phyloP scores from a whole-genome alignment of 2,329 filamentous ascomycete species.

The Dendryphion nanum region DNA sequence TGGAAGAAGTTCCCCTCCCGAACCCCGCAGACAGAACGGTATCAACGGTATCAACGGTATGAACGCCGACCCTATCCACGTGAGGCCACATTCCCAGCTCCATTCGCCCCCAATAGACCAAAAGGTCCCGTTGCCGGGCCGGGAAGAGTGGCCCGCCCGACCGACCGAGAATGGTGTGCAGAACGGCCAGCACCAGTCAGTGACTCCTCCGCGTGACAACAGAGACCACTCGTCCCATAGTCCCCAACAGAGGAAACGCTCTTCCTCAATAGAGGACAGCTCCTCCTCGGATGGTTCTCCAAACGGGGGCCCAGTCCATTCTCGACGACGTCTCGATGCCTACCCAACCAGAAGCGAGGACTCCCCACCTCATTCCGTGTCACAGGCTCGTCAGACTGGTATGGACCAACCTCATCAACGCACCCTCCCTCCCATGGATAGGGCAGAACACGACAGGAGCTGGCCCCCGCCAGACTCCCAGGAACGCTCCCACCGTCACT shows the following conservation, averaged over 20 bases:
- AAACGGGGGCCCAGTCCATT: constrained; percentile 29
- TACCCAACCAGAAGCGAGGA: constrained; percentile 40
- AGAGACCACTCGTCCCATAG: constrained; percentile 23
- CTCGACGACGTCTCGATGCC: constrained; percentile 33
- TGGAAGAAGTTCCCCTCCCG: constrained; percentile 27
- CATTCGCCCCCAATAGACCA: constrained; percentile 13
- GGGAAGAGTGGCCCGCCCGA: constrained; percentile 18
- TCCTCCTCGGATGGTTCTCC: constrained; percentile 37
- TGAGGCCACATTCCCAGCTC: constrained; percentile 11
- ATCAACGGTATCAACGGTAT: constrained; percentile 18
- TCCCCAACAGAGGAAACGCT: constrained; percentile 64
- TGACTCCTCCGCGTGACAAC: constrained; percentile 19
- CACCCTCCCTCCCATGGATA: constrained; percentile 28
- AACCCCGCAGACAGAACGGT: constrained; percentile 16
- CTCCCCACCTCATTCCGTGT: constrained; percentile 15
- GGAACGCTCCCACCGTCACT: constrained; percentile 19
- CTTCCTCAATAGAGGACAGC: constrained; percentile 52
- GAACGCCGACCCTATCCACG: constrained; percentile 13
- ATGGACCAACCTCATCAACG: constrained; percentile 24
- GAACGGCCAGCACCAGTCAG: constrained; percentile 20
- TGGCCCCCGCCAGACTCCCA: constrained; percentile 28
- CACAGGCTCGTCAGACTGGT: constrained; percentile 6
- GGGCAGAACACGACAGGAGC: constrained; percentile 22
- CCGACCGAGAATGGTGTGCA: constrained; percentile 10
- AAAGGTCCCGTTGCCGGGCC: constrained; percentile 16